These are phyloP conservation scores for Colletotrichum gigasporum DNA, from an alignment of 2,329 filamentous ascomycete genomes.

Conservation along the genomic window DNA sequence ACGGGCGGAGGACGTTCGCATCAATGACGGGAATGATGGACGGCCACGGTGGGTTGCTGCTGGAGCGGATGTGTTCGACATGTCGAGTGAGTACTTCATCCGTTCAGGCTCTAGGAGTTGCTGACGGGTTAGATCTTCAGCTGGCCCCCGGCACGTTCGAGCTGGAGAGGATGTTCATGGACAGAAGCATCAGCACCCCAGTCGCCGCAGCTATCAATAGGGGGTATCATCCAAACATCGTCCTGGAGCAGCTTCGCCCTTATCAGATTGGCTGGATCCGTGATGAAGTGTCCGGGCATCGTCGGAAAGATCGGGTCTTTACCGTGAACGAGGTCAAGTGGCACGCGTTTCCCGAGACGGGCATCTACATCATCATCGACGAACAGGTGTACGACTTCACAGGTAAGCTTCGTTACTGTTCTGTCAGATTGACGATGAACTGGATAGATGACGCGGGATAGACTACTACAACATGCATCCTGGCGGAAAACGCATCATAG, in stretches of 20 bases:
- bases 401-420: not conserved
- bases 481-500: not conserved
- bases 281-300: not conserved
- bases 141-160: not conserved
- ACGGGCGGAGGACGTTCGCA: not conserved
- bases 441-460: not conserved
- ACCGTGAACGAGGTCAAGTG: not conserved
- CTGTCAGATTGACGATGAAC: too few species aligned
- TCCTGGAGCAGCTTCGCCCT: not conserved
- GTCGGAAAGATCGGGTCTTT: not conserved
- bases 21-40: not conserved
- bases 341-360: not conserved
- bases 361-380: constrained; percentile 1
- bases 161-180: not conserved
- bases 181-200: not conserved
- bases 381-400: constrained; percentile 21
- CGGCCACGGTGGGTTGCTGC: not conserved
- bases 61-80: not conserved
- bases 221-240: not conserved
- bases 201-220: not conserved
- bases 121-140: not conserved
- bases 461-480: constrained; percentile 11
- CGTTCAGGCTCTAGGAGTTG: not conserved
- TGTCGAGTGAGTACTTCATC: not conserved
- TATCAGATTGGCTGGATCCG: not conserved